These are phyloP conservation scores for Evansstolkia leycettana DNA, from an alignment of 495 filamentous ascomycete species.

Conservation along the genomic window DNA sequence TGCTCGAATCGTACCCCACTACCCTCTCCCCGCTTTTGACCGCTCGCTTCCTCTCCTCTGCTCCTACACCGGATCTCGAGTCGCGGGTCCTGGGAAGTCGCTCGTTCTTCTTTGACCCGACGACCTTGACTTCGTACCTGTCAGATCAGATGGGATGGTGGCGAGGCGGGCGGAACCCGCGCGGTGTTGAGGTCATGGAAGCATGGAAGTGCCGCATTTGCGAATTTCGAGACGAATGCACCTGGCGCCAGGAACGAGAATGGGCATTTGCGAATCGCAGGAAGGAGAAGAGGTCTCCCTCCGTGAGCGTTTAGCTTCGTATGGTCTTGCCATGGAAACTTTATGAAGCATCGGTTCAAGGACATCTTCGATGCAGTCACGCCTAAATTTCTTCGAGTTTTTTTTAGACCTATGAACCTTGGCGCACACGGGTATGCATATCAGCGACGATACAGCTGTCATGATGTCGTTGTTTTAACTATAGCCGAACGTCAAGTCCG, in stretches of 20 bases:
- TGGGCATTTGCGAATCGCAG: constrained; percentile 26
- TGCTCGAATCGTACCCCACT: constrained; percentile 42
- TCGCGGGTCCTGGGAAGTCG: constrained; percentile 49
- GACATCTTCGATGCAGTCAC: too few species aligned
- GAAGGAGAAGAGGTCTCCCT: constrained; percentile 1
- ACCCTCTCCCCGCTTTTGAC: constrained; percentile 34
- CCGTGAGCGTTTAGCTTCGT: too few species aligned
- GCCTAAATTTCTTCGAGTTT: too few species aligned
- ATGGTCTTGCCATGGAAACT: too few species aligned
- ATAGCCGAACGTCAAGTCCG: too few species aligned
- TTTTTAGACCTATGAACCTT: too few species aligned
- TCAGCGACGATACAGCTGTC: too few species aligned
- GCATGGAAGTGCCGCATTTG: constrained; percentile 76
- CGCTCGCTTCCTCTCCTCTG: constrained; percentile 30
- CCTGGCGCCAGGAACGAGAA: constrained; percentile 48
- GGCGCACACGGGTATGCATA: too few species aligned
- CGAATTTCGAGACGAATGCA: constrained; percentile 49
- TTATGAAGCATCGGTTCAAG: too few species aligned
- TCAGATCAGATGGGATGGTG: constrained; percentile 70
- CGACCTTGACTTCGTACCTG: constrained; percentile 50
- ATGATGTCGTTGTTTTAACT: too few species aligned
- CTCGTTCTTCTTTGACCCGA: constrained; percentile 56
- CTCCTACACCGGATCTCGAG: constrained; percentile 15
- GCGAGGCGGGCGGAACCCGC: constrained; percentile 61
- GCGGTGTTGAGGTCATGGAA: constrained; percentile 80